Evolutionary conservation across 768 basidiomycete genomes (phyloP), one percentile per base, ranked within the genome.

Genomic region (Podaxis mareebaensis): DNA sequence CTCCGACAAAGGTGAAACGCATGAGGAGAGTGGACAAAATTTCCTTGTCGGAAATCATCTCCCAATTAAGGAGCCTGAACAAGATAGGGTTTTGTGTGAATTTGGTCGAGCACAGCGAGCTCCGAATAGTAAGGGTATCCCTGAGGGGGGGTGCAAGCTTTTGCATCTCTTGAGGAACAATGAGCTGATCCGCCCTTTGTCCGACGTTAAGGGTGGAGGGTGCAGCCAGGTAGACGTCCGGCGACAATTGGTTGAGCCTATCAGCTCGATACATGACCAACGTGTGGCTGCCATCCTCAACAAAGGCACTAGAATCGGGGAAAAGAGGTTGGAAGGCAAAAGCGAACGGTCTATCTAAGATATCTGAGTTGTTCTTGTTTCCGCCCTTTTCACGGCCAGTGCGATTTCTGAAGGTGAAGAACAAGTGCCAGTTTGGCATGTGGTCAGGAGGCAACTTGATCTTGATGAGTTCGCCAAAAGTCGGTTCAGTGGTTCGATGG

Each of bases 401-500:
- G 40, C 90, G 89, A 71, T 93, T 89, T 44, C 92, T 86, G 76
- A 98, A 96, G 0, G 93, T 93, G 77, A 99, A 92, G 82, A 96
- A 98, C 13, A 99, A 76, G 71, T 98, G 96, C 86, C 92, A 95
- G 46, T 86, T 82, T 2, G 88, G 87, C 42, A 89, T 81, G 7
- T 85, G 83, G 8, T 87, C 79, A 12, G 80, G 75, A 22, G 93
- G 90, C 8, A 99, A 75, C 65, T 86, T 83, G 15, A 99, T 78
- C 74, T 99, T 99, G 75, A 98, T 83, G 53, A 98, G 84, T 75
- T 99, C 96, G 39, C 93, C 93, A 72, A 89, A 99, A 1, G 93
- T 96, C 1, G 96, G 96, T 67, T 90, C 87, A 65, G 87, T 91
- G 71, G 91, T 96, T 39, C 90, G 85, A 66, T 89, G 83, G 75